These are phyloP conservation scores for Aspergillus awamori DNA, from an alignment of 2,329 filamentous ascomycete species.

Conservation along the genomic window DNA sequence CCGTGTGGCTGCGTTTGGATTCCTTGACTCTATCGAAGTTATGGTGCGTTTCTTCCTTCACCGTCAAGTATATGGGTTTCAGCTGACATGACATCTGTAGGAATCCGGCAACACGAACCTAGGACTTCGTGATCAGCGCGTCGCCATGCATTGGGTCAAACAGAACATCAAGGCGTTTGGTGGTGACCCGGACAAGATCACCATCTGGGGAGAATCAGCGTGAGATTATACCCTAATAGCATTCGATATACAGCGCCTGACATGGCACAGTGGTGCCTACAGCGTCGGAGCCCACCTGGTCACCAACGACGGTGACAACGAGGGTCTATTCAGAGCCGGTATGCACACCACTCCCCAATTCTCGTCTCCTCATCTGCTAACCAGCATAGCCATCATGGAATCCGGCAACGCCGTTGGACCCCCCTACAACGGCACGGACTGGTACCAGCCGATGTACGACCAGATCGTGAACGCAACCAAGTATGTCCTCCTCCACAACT, in stretches of 20 bases:
- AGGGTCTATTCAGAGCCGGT: constrained; percentile 37
- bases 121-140: constrained; percentile 37
- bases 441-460: constrained; percentile 39
- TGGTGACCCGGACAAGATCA: constrained; percentile 35
- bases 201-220: constrained; percentile 43
- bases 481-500: constrained; percentile 14
- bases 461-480: constrained; percentile 31
- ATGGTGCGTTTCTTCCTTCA: constrained; percentile 19
- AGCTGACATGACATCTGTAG: constrained; percentile 14
- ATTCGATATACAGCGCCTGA: not conserved
- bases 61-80: not conserved
- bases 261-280: constrained; percentile 31
- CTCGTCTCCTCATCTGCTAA: not conserved
- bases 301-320: constrained; percentile 33
- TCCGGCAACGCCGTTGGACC: constrained; percentile 36
- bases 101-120: constrained; percentile 34
- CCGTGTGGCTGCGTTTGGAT: constrained; percentile 35
- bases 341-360: not conserved
- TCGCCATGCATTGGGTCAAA: constrained; percentile 42
- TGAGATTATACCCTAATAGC: constrained; percentile 14
- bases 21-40: constrained; percentile 35
- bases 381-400: constrained; percentile 34
- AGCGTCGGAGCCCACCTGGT: constrained; percentile 36
- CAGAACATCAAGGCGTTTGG: constrained; percentile 39
- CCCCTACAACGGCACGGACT: constrained; percentile 37